Evolutionary conservation across 495 filamentous ascomycete genomes (phyloP).

Genomic region (Neurospora discreta): DNA sequence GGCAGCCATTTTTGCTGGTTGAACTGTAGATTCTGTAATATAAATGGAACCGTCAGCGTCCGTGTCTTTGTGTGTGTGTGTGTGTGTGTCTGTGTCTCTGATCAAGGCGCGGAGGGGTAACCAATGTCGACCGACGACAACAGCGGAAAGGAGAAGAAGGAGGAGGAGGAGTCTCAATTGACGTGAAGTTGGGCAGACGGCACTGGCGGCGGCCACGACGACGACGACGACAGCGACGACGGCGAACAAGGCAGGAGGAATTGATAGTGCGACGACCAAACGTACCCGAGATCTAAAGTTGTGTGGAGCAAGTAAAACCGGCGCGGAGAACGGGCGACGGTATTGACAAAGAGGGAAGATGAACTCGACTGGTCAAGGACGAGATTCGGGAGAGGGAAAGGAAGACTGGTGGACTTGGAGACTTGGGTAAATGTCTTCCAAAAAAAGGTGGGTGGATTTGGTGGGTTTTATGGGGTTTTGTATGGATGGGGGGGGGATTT

Average conservation of each 20-base stretch:
- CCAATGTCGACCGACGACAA: background rate
- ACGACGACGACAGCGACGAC: background rate
- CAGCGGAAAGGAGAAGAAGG: background rate
- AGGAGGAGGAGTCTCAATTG: background rate
- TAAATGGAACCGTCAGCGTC: background rate
- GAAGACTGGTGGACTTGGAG: constrained; percentile 8
- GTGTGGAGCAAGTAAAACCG: constrained; percentile 2
- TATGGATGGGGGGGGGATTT: background rate
- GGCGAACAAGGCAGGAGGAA: background rate
- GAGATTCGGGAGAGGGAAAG: constrained; percentile 12
- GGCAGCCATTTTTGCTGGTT: constrained; percentile 45
- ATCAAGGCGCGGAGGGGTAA: background rate
- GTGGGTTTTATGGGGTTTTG: constrained; percentile 22
- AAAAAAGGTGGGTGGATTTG: constrained; percentile 10
- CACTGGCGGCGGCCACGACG: background rate
- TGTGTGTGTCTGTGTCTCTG: background rate
- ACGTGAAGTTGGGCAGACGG: background rate
- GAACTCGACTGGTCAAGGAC: constrained; percentile 7
- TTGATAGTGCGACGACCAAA: background rate
- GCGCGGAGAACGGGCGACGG: constrained; percentile 19
- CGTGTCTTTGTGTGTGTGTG: constrained; percentile 2
- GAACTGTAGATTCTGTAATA: constrained; percentile 1
- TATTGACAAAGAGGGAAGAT: constrained; percentile 16
- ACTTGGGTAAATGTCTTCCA: constrained; percentile 11
- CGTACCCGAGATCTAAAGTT: constrained; percentile 10